Conservation (phyloP, 176 grass and related monocot species). For the Rhynchospora breviuscula region DNA sequence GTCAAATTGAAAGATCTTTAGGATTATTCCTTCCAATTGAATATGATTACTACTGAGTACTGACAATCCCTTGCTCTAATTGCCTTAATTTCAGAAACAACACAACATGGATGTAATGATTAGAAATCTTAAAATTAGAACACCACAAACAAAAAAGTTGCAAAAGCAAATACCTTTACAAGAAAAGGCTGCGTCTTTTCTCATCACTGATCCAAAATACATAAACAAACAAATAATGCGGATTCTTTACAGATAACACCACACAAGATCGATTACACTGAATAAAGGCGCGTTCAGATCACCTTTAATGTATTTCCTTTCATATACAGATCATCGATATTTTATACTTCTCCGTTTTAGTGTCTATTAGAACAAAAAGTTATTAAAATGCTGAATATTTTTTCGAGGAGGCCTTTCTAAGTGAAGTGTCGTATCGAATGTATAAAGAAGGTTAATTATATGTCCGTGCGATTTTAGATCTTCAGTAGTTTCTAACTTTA, state of each 20-base stretch:
- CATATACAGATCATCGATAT: background rate
- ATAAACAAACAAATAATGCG: conserved; percentile 17
- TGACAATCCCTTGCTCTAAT: background rate
- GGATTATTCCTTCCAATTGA: background rate
- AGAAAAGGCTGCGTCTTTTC: background rate
- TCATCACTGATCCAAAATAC: background rate
- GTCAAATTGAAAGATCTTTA: background rate
- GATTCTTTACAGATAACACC: conserved; percentile 1
- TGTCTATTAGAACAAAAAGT: background rate
- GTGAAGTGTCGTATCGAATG: no score
- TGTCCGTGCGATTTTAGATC: no score
- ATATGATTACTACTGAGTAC: background rate
- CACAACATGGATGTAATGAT: conserved; percentile 22
- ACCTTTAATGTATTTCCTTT: background rate
- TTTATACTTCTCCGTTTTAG: background rate
- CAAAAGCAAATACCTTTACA: conserved; percentile 22
- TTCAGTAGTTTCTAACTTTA: no score
- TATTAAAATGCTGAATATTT: background rate
- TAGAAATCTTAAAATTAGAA: conserved; percentile 8
- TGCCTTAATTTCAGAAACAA: background rate
- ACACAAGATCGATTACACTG: background rate
- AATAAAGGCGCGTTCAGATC: background rate
- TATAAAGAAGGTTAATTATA: no score
- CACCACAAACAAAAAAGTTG: conserved; percentile 15
- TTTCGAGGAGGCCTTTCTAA: background rate